These are phyloP conservation scores for Helotiales sp. DNA, from an alignment of 2,329 filamentous ascomycete genomes.

Conservation along the genomic window DNA sequence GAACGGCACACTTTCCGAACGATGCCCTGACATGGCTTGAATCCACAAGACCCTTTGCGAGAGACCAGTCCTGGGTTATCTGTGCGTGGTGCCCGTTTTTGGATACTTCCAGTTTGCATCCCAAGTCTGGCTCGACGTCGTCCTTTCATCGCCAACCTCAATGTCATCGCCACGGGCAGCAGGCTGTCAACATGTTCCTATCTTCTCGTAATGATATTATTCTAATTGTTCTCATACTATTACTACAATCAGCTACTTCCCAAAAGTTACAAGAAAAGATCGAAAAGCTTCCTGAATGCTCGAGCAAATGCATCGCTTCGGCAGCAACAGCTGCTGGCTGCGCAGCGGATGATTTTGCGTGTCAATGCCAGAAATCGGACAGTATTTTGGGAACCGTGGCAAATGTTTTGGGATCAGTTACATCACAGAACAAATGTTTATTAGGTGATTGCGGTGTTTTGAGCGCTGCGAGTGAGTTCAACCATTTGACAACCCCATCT, in stretches of 20 bases:
- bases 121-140: constrained; percentile 2
- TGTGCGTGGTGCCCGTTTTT: background rate
- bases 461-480: background rate
- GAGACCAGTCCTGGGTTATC: constrained; percentile 6
- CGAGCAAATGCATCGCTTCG: background rate
- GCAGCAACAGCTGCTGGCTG: constrained; percentile 1
- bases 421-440: background rate
- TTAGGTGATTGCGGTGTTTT: background rate
- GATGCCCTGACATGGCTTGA: background rate
- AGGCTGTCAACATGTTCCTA: constrained; percentile 6
- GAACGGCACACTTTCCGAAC: background rate
- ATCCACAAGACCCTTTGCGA: background rate
- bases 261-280: background rate
- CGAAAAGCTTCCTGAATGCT: constrained; percentile 1
- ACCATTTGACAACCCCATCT: background rate
- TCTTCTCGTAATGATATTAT: constrained; percentile 1
- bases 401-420: background rate
- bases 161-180: constrained; percentile 2
- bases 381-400: background rate
- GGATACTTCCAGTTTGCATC: background rate
- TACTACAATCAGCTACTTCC: background rate
- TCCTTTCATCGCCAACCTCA: background rate
- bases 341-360: background rate
- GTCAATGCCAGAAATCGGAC: background rate
- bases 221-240: background rate